Base-by-base conservation (phyloP, 1,284 basidiomycete genomes). In the Pyrrhoderma noxium region DNA sequence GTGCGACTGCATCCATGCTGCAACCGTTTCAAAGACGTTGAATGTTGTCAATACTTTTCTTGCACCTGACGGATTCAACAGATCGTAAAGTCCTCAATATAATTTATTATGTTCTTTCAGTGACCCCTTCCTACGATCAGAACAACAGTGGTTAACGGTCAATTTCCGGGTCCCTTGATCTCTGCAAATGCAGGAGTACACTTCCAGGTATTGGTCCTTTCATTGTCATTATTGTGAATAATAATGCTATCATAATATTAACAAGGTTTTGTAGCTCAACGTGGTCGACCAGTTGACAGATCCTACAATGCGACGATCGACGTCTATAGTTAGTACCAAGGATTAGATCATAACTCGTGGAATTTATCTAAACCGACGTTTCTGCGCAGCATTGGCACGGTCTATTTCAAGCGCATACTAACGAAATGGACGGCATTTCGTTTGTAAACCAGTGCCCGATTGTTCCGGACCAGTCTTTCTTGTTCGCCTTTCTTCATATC, bases 391-490 rank as follows among this genome's bases (percentile, higher is more conserved):
- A 71, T 52, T 70, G 70, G 69, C 68, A 70, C 27, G 67, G 67
- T 0, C 35, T 70, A 34, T 64, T 63, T 44, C 69, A 61, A 61
- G 59, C 53, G 46, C 61, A 59, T 56, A 66, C 66, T 3, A 64
- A 61, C 45, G 66, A 60, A 58, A 65, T 64, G 1, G 69, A 70
- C 41, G 67, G 68, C 8, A 40, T 58, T 0, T 60, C 67, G 0
- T 65, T 67, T 41, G 68, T 76, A 31, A 72, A 65, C 27, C 75
- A 77, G 56, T 81, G 79, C 57, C 75, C 76, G 1, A 77, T 81
- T 53, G 67, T 68, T 1, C 63, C 73, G 0, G 67, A 67, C 0
- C 57, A 66, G 16, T 67, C 66, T 7, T 80, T 76, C 65, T 65
- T 71, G 16, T 80, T 31, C 21, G 22, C 18, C 38, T 39, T 31